phyloP scores from a whole-genome alignment of 306 rosid species.

The Biancaea sappan region DNA sequence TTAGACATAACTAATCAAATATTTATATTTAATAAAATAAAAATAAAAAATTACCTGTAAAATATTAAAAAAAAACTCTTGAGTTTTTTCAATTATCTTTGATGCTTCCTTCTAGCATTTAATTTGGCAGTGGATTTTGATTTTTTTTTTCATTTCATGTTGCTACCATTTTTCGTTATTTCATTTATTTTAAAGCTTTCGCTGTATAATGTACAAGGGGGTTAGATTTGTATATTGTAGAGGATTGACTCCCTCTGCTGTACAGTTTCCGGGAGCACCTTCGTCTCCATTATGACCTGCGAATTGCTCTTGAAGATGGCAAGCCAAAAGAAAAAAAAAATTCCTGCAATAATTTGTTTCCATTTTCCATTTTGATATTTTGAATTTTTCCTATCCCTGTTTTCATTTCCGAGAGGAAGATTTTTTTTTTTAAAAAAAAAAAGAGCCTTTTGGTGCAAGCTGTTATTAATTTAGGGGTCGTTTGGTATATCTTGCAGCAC shows the following conservation, averaged over 20 bases:
- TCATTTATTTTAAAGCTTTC: conserved; percentile 32
- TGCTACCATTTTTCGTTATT: conserved; percentile 41
- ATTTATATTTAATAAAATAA: no score
- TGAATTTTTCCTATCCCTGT: neutral
- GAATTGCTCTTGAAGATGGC: neutral
- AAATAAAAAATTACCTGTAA: no score
- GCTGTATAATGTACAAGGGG: conserved; percentile 36
- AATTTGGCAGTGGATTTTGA: conserved; percentile 34
- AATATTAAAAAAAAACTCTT: no score
- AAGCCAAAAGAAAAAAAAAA: neutral
- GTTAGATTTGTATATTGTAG: conserved; percentile 41
- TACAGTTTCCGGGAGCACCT: conserved; percentile 36
- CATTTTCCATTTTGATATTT: neutral
- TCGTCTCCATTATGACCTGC: neutral
- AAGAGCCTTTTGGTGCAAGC: neutral
- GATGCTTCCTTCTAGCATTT: no score
- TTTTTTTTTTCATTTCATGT: conserved; percentile 37
- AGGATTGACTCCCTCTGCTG: conserved; percentile 37
- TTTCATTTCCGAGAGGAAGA: no score
- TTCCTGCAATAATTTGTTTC: conserved; percentile 2
- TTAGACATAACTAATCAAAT: no score
- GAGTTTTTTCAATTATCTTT: no score
- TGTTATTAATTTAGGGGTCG: no score
- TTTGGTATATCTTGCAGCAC: no score
- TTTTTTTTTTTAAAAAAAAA: no score